Conservation (phyloP, 371 early-diverging fungal genomes). For the Mucor plumbeus region DNA sequence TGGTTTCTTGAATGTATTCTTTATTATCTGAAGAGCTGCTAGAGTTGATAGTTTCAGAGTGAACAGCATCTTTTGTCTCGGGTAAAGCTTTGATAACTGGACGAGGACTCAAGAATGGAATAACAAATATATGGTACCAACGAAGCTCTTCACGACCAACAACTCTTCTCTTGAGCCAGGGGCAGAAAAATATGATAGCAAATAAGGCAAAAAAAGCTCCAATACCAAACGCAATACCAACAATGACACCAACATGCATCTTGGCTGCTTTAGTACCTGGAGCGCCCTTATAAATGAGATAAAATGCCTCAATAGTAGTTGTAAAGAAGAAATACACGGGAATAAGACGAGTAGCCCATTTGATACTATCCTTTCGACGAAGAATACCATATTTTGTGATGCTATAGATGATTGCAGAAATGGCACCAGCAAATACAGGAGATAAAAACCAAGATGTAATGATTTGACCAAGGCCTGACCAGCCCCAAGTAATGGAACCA, state of each 20-base stretch:
- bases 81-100: slow-evolving; percentile 22
- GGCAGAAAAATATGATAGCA: slow-evolving; percentile 65
- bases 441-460: slow-evolving; percentile 81
- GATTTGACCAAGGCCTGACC: slow-evolving; percentile 74
- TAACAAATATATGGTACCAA: slow-evolving; percentile 74
- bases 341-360: slow-evolving; percentile 73
- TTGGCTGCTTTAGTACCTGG: slow-evolving; percentile 53
- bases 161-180: slow-evolving; percentile 68
- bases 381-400: slow-evolving; percentile 70
- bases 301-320: slow-evolving; percentile 69
- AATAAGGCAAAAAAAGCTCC: slow-evolving; percentile 62
- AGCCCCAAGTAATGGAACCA: slow-evolving; percentile 71
- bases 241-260: slow-evolving; percentile 50
- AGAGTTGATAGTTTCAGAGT: slow-evolving; percentile 12
- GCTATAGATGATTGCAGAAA: slow-evolving; percentile 68
- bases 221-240: slow-evolving; percentile 69
- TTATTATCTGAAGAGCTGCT: slow-evolving; percentile 12
- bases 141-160: slow-evolving; percentile 66
- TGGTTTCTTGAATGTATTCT: slow-evolving; percentile 20
- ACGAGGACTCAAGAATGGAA: slow-evolving; percentile 57
- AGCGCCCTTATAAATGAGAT: slow-evolving; percentile 76
- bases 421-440: slow-evolving; percentile 69
- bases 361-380: slow-evolving; percentile 67
- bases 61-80: slow-evolving; percentile 7
- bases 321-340: slow-evolving; percentile 83